A percentile compares a stretch with the other conserved stretches of the same genome.
These are phyloP conservation scores for Macaranga tanarius DNA, from an alignment of 441 rosid genomes.

Conservation along the genomic window DNA sequence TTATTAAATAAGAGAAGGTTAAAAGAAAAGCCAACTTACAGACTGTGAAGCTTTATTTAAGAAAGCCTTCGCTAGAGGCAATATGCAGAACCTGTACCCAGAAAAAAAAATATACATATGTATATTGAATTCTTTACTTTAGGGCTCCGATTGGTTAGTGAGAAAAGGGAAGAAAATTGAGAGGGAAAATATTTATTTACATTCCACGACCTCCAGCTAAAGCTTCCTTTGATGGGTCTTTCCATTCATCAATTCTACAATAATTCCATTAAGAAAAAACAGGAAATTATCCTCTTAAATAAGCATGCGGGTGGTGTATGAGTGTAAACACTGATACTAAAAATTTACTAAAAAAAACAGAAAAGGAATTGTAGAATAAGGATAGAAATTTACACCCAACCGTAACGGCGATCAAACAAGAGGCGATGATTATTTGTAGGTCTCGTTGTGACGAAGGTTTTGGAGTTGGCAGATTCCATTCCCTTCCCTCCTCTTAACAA, in stretches of 20 bases:
- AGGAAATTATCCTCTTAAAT: no score
- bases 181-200: constrained; percentile 28
- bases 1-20: background rate
- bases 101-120: background rate
- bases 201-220: constrained; percentile 68
- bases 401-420: constrained; percentile 60
- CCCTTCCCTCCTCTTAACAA: no score
- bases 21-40: constrained; percentile 21
- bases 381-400: constrained; percentile 44
- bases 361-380: background rate
- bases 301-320: no score
- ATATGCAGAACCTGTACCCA: constrained; percentile 46
- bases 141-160: background rate
- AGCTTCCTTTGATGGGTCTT: constrained; percentile 59
- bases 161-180: background rate
- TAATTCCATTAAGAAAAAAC: no score
- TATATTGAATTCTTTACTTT: no score
- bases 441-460: constrained; percentile 1
- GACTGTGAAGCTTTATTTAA: constrained; percentile 39
- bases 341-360: background rate
- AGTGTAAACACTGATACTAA: no score
- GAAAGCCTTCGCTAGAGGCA: constrained; percentile 47
- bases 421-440: constrained; percentile 34
- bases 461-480: constrained; percentile 8
- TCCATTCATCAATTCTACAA: constrained; percentile 58